Percentiles rank a stretch among this genome's conserved stretches.
Evolutionary conservation across 768 basidiomycete species (phyloP).

Genomic region (Lepiota brunneoincarnata): DNA sequence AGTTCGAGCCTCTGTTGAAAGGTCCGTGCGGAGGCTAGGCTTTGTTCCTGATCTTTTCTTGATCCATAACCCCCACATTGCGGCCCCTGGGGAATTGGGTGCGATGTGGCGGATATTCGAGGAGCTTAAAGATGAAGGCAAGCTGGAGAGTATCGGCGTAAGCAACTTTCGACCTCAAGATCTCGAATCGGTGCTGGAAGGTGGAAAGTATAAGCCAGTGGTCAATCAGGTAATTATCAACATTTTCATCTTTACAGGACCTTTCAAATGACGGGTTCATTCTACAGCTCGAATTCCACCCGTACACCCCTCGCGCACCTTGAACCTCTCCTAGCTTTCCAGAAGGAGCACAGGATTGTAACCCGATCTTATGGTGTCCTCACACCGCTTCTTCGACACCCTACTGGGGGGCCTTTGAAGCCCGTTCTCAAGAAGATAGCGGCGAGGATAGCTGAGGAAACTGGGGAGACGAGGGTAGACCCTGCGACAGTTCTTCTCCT

Average conservation of each 20-base stretch:
- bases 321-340: conserved; percentile 30
- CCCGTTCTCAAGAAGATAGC: conserved; percentile 35
- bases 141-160: conserved; percentile 45
- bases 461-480: conserved; percentile 25
- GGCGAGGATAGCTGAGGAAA: conserved; percentile 19
- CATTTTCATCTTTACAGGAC: neutral
- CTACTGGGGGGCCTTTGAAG: conserved; percentile 34
- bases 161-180: conserved; percentile 49
- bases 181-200: conserved; percentile 39
- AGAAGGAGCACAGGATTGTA: conserved; percentile 34
- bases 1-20: conserved; percentile 40
- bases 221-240: conserved; percentile 44
- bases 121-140: conserved; percentile 38
- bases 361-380: conserved; percentile 36
- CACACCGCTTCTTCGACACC: conserved; percentile 34
- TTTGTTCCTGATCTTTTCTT: conserved; percentile 52
- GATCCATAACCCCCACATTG: conserved; percentile 41
- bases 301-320: conserved; percentile 30
- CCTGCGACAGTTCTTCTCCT: conserved; percentile 25
- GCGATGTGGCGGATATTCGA: conserved; percentile 51
- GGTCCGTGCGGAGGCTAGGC: conserved; percentile 45
- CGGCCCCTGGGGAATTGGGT: conserved; percentile 22
- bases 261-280: neutral
- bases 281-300: conserved; percentile 34
- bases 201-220: conserved; percentile 46